Evolutionary conservation across 345 rosid genomes (phyloP).

Genomic region (Nephelium lappaceum): DNA sequence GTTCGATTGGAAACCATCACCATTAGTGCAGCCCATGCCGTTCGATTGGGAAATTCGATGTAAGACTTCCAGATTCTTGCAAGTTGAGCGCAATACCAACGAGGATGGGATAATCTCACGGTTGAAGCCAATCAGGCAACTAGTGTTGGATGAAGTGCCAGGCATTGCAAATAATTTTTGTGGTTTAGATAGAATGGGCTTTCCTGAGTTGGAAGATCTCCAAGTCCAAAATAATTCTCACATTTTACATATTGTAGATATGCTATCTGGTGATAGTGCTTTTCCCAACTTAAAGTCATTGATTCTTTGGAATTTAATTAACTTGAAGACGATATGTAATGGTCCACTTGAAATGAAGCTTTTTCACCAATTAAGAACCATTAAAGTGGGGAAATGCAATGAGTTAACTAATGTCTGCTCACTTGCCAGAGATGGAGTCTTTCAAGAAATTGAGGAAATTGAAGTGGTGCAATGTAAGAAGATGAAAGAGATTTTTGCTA

Average conservation of each 20-base stretch:
- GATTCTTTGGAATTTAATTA: no score
- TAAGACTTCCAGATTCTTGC: conserved; percentile 8
- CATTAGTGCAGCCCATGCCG: no score
- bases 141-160: conserved; percentile 9
- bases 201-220: conserved; percentile 10
- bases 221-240: no score
- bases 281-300: no score
- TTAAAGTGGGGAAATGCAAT: neutral
- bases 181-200: conserved; percentile 1
- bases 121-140: neutral
- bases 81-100: conserved; percentile 10
- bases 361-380: no score
- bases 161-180: neutral
- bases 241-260: no score
- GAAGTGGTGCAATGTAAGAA: conserved; percentile 14
- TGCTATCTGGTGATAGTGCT: no score
- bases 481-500: neutral
- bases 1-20: no score
- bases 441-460: conserved; percentile 24
- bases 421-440: conserved; percentile 13
- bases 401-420: conserved; percentile 21
- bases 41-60: neutral
- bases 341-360: no score
- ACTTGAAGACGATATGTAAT: no score
- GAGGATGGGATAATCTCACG: no score